Conservation (phyloP, 2,329 filamentous ascomycete genomes). For the Tolypocladium cylindrosporum region DNA sequence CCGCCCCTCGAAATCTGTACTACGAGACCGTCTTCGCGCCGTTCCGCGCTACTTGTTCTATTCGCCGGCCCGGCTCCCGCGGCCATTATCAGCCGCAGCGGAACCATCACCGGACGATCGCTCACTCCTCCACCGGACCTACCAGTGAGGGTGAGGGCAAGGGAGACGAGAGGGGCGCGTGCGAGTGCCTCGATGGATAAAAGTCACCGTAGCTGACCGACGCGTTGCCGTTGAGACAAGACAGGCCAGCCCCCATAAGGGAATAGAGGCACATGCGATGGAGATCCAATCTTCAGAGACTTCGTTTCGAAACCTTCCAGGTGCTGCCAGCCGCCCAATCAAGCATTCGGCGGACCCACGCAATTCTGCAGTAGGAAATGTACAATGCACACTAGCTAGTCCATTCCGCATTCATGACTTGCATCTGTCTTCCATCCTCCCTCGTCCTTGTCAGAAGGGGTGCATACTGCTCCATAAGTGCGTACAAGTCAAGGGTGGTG, state of each 20-base stretch:
- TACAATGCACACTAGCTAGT: not conserved
- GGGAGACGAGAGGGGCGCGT: too few species aligned
- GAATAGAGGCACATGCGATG: not conserved
- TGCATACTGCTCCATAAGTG: not conserved
- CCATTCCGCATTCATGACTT: not conserved
- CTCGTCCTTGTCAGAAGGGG: not conserved
- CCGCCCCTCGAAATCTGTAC: too few species aligned
- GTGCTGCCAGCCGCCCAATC: not conserved
- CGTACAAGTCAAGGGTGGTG: not conserved
- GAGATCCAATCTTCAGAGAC: not conserved
- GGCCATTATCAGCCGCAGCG: too few species aligned
- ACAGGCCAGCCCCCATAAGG: not conserved
- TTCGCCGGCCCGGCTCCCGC: too few species aligned
- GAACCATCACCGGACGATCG: too few species aligned
- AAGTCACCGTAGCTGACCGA: not conserved
- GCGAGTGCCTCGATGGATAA: not conserved
- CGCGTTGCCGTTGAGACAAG: not conserved
- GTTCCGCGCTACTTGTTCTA: too few species aligned
- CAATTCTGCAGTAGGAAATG: not conserved
- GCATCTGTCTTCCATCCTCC: not conserved
- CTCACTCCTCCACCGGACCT: not conserved
- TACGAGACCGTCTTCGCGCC: too few species aligned
- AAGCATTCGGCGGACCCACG: not conserved
- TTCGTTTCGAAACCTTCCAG: not conserved
- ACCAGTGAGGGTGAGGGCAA: too few species aligned